Evolutionary conservation across 148 eudicot species (phyloP), one percentile per base, ranked within the genome.

Genomic region (Chenopodium suecicum): DNA sequence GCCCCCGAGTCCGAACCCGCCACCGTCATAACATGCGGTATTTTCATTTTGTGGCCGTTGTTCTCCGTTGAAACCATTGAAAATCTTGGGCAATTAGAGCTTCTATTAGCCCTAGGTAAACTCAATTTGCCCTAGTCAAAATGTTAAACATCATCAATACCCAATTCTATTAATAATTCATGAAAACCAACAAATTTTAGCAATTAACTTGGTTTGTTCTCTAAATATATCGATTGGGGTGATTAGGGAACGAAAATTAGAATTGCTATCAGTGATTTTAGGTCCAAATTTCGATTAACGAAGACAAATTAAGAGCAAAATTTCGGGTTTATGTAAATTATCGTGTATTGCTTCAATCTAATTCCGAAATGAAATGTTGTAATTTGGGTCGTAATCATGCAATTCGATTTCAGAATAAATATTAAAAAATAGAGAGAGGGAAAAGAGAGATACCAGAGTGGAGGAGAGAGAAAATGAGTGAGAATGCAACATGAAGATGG

Each of bases 1-100:
- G 91, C 93, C 20, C 98, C 97, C 27, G 97, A 95, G 86, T 95
- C 98, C 37, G 98, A 93, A 20, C 98, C 98, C 3, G 98, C 98
- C 22, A 95, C 94, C 0, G 90, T 93, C 88, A 95, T 79, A 22
- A 95, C 97, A 83, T 95, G 98, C 11, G 96, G 96, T 5, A 93
- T 83, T 75, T 84, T 91, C 66, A 72, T 23, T 20, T 67, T 74
- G 16, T 73, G 10, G 9, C 72, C 76, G 37, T 83, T 78, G 47
- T 20, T 74, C 5, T 31, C 50, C 31, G 27, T 27, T 16, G 62
- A 70, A 14, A 73, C 81, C 89, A 79, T 79, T 4, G 74, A 73
- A 81, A 77, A 27, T 64, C 48, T 65, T 2, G 41, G 37, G 60
- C 25, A 37, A 32, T 65, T 23, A 41, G 19, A 10, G 46, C 74